These are phyloP conservation scores for Prototheca cutis DNA, from an alignment of 163 green algal species.

Conservation along the genomic window DNA sequence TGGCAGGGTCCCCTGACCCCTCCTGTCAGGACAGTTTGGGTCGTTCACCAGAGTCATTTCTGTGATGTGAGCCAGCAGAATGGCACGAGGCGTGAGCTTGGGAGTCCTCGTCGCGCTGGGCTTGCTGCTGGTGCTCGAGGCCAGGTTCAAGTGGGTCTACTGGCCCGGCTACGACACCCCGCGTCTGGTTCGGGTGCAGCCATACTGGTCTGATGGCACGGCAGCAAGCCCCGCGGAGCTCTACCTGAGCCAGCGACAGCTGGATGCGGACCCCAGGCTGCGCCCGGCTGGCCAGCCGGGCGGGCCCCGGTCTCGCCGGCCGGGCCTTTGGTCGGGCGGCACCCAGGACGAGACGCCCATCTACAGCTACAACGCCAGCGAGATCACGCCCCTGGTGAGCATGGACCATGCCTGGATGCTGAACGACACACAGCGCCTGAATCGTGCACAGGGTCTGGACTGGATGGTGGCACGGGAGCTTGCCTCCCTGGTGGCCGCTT, in stretches of 20 bases:
- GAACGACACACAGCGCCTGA: constrained; percentile 9
- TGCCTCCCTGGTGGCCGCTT: constrained; percentile 46
- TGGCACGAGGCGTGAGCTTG: no score
- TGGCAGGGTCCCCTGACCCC: no score
- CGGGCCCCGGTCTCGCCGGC: neutral
- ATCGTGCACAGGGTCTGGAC: constrained; percentile 26
- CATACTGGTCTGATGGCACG: constrained; percentile 5
- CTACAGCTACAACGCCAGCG: constrained; percentile 16
- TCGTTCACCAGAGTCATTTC: no score
- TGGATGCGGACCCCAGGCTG: constrained; percentile 6
- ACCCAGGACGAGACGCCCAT: neutral
- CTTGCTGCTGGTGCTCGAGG: no score
- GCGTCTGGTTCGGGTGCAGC: constrained; percentile 7
- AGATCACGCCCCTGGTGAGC: constrained; percentile 22
- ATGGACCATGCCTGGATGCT: constrained; percentile 29
- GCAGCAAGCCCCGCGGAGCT: constrained; percentile 10
- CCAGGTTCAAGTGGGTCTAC: no score
- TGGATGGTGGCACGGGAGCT: constrained; percentile 35
- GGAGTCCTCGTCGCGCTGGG: no score
- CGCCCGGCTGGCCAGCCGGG: neutral
- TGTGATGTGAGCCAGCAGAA: no score
- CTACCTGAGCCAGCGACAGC: constrained; percentile 3
- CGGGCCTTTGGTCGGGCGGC: neutral
- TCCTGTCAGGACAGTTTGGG: no score
- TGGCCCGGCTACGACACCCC: neutral